Evolutionary conservation across 2,329 filamentous ascomycete species (phyloP), one percentile per base, ranked within the genome.

Genomic region (Onygena corvina): DNA sequence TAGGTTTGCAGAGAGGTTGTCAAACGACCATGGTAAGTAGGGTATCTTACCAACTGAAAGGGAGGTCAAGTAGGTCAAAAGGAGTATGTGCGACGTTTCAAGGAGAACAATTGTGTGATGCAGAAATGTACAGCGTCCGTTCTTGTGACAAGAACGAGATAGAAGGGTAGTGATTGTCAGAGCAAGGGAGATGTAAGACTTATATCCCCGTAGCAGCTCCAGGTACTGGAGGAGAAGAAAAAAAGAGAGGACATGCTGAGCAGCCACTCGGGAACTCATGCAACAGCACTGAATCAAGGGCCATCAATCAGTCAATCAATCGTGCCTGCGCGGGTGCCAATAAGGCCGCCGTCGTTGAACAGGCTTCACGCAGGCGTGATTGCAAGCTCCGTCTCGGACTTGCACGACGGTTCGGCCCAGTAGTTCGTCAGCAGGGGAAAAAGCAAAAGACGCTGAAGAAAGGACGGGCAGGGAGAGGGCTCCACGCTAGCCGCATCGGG

Each of bases 401-500:
- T 46, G n/a, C n/a, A n/a, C n/a, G n/a, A n/a, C n/a, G n/a, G n/a
- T n/a, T n/a, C n/a, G n/a, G n/a, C n/a, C n/a, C n/a, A n/a, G n/a
- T 33, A 36, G 12, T 14, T 12, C 11, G 18, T 33, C 23, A 29
- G 21, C 47, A 46, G 36, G 16, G 36, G 36, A 34, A 52, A 46
- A 58, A 53, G 33, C 48, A 49, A 35, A 23, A 48, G 38, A 49
- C 27, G 27, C 25, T 31, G 42, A 46, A 46, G 42, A 31, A 16
- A 14, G n/a, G 42, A 21, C 30, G 42, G 9, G 23, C 36, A 9
- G 5, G 25, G 16, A 27, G 42, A 12, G 33, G 42, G 11, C n/a
- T 31, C 14, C 38, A 25, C 44, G 29, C 52, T 53, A 53, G 49
- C 52, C 52, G 46, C 46, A 49, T 53, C 48, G 46, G 52, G 52